Evolutionary conservation across 2,329 filamentous ascomycete genomes (phyloP), one percentile per base, ranked within the genome.

Genomic region (Huntiella omanensis): DNA sequence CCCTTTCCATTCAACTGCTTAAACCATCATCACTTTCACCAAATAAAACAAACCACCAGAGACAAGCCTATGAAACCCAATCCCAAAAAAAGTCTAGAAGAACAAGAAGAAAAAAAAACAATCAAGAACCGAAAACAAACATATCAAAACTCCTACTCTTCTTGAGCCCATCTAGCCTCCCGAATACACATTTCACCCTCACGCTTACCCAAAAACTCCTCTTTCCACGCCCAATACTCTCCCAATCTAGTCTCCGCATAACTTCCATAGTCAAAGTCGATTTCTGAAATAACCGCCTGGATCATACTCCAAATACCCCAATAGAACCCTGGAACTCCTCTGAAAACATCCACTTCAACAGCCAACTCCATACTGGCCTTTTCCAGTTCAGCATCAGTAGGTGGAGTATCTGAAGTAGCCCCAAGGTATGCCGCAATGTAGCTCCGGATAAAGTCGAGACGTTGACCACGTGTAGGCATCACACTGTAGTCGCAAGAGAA

Each of bases 291-390:
- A 46, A 76, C 83, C 2, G 87, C 83, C 66, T 98, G 91, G 53
- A 98, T 96, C 52, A 92, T 66, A 5, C 86, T 82, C 91, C 91
- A 98, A 49, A 95, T 85, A 17, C 91, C 91, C 87, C 81, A 85
- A 60, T 72, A 77, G 58, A 98, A 84, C 5, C 91, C 91, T 0
- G 91, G 91, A 11, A 95, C 73, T 38, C 87, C 91, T 40, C 91
- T 75, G 64, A 83, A 98, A 16, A 73, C 61, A 60, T 98, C 87
- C 2, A 98, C 83, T 59, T 96, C 86, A 3, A 72, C 66, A 58
- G 78, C 77, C 15, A 98, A 68, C 54, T 73, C 74, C 43, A 75
- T 69, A 3, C 79, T 67, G 54, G 91, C 82, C 33, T 70, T 65
- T 43, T 78, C 70, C 43, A 74, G 59, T 49, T 74, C 66, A 37